Conservation (phyloP, 495 filamentous ascomycete genomes). For the Darksidea phi region DNA sequence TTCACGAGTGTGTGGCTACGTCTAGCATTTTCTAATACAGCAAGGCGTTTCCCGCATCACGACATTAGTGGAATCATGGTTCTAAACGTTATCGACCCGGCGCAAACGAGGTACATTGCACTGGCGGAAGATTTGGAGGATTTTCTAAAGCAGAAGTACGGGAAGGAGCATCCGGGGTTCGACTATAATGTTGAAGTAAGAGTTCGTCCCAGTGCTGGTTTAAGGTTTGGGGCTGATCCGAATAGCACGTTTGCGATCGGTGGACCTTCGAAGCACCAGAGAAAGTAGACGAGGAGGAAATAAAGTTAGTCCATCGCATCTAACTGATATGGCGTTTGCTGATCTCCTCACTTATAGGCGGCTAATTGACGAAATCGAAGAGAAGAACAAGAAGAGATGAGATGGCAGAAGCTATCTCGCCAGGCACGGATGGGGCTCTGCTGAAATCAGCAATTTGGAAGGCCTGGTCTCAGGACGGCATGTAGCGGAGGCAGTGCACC, state of each 20-base stretch:
- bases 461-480: too few species aligned
- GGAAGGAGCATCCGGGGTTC: background rate
- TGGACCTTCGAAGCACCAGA: background rate
- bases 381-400: background rate
- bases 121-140: constrained; percentile 1
- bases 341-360: background rate
- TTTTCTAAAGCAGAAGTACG: constrained; percentile 2
- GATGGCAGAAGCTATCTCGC: background rate
- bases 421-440: background rate
- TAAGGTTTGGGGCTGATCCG: background rate
- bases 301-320: too few species aligned
- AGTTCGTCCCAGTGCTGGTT: background rate
- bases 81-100: background rate
- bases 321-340: too few species aligned
- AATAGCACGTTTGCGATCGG: background rate
- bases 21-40: too few species aligned
- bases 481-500: too few species aligned
- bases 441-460: background rate
- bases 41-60: too few species aligned
- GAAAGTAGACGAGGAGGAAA: background rate
- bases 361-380: background rate
- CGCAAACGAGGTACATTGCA: background rate
- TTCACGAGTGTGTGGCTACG: background rate
- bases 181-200: background rate
- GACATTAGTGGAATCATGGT: constrained; percentile 1